Percentiles rank a stretch among this genome's conserved stretches.
These are phyloP conservation scores for Acidiella bohemica DNA, from an alignment of 495 filamentous ascomycete species.

Conservation along the genomic window DNA sequence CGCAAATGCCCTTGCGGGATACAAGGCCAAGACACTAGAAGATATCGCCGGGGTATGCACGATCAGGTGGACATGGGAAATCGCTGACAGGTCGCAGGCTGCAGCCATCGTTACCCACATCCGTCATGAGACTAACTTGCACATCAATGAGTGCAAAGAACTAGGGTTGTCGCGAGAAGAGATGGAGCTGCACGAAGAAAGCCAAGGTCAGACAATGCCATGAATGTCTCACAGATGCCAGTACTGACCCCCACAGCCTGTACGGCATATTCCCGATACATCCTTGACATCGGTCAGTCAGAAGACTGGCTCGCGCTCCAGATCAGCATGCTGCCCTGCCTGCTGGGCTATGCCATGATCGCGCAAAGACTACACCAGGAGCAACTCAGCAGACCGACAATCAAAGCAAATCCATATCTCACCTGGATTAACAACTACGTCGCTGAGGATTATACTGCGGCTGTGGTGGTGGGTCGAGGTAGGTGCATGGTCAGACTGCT, in stretches of 20 bases:
- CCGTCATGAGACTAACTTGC: slow-evolving; percentile 63
- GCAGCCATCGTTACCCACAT: slow-evolving; percentile 62
- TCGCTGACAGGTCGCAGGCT: slow-evolving; percentile 35
- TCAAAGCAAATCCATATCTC: slow-evolving; percentile 67
- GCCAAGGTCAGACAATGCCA: slow-evolving; percentile 41
- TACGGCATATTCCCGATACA: slow-evolving; percentile 63
- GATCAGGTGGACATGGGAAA: slow-evolving; percentile 9
- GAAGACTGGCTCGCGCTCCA: slow-evolving; percentile 77
- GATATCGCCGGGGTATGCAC: slow-evolving; percentile 48
- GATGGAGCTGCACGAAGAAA: slow-evolving; percentile 60
- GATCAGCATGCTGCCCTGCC: slow-evolving; percentile 67
- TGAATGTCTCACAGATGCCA: neutral
- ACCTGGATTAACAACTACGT: slow-evolving; percentile 82
- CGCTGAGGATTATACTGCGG: slow-evolving; percentile 58
- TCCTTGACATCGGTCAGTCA: slow-evolving; percentile 76
- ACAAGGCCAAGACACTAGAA: slow-evolving; percentile 61
- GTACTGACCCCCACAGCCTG: slow-evolving; percentile 37
- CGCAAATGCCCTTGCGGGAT: slow-evolving; percentile 68
- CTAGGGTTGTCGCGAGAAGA: slow-evolving; percentile 68
- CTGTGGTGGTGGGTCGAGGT: slow-evolving; percentile 56
- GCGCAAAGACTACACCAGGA: slow-evolving; percentile 51
- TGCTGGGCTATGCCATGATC: slow-evolving; percentile 74
- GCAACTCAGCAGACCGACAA: slow-evolving; percentile 23
- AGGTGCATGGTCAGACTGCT: slow-evolving; percentile 20
- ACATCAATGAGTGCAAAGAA: slow-evolving; percentile 62